A percentile compares a stretch with the other conserved stretches of the same genome.
Evolutionary conservation across 179 eudicot species (phyloP).

Genomic region (Pouteria campechiana): DNA sequence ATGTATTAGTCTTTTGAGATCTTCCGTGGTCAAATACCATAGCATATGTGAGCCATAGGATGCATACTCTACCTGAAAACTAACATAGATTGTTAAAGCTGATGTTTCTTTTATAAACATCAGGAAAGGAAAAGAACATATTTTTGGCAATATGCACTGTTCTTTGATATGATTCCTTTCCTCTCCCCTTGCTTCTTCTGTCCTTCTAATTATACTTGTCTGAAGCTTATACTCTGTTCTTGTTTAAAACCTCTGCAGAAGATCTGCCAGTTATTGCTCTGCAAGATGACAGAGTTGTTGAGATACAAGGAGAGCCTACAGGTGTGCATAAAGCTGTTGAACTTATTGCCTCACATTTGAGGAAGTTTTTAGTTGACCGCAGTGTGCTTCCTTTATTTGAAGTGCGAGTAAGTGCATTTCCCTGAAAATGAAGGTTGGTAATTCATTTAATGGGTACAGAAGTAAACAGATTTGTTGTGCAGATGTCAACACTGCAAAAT

Average conservation of each 20-base stretch:
- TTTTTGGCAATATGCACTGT: too few species aligned
- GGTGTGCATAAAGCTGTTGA: constrained; percentile 69
- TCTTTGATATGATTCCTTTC: too few species aligned
- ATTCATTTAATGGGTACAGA: not conserved
- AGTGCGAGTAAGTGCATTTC: constrained; percentile 35
- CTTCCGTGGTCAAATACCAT: too few species aligned
- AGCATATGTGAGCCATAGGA: too few species aligned
- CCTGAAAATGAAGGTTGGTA: not conserved
- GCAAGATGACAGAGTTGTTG: constrained; percentile 80
- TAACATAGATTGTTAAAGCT: too few species aligned
- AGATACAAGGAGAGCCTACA: constrained; percentile 67
- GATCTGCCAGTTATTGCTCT: constrained; percentile 75
- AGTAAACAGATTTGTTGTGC: not conserved
- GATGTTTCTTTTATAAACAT: too few species aligned
- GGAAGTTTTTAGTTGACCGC: constrained; percentile 88
- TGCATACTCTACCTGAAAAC: too few species aligned
- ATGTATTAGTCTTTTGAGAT: too few species aligned
- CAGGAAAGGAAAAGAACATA: too few species aligned
- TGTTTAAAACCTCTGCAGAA: constrained; percentile 38
- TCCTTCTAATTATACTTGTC: too few species aligned
- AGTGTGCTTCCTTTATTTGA: constrained; percentile 62
- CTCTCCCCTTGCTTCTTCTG: too few species aligned
- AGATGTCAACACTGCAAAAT: constrained; percentile 77
- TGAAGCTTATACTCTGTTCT: too few species aligned
- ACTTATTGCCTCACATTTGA: constrained; percentile 57